Conservation (phyloP, 2,329 filamentous ascomycete genomes). For the Aspergillus uvarum region DNA sequence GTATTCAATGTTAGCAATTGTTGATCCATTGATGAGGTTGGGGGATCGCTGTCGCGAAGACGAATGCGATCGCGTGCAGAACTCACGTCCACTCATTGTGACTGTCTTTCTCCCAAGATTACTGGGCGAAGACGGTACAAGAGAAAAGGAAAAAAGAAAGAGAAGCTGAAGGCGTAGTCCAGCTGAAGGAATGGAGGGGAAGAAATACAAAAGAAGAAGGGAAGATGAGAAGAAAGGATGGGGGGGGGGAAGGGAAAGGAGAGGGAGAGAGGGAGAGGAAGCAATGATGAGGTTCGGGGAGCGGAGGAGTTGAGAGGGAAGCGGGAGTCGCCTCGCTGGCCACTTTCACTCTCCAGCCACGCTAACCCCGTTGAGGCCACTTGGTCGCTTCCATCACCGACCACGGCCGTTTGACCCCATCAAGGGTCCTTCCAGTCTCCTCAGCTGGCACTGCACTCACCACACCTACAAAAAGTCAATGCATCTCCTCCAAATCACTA, state of each 20-base stretch:
- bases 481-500: too few species aligned
- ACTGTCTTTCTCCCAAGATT: slow-evolving; percentile 39
- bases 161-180: slow-evolving; percentile 34
- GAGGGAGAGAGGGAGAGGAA: slow-evolving; percentile 27
- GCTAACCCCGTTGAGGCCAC: slow-evolving; percentile 40
- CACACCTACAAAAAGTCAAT: too few species aligned
- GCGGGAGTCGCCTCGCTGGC: slow-evolving; percentile 32
- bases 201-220: slow-evolving; percentile 22
- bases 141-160: slow-evolving; percentile 25
- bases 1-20: slow-evolving; percentile 25
- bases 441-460: too few species aligned
- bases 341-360: slow-evolving; percentile 39
- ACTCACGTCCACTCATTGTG: slow-evolving; percentile 62
- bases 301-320: slow-evolving; percentile 26
- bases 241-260: slow-evolving; percentile 19
- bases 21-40: slow-evolving; percentile 26
- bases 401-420: not conserved
- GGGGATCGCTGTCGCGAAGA: slow-evolving; percentile 20
- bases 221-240: slow-evolving; percentile 26
- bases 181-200: slow-evolving; percentile 35
- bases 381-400: slow-evolving; percentile 34
- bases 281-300: slow-evolving; percentile 26
- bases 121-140: slow-evolving; percentile 20
- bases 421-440: not conserved
- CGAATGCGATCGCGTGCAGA: slow-evolving; percentile 30